These are phyloP conservation scores for Stachybotrys echinatus DNA, from an alignment of 2,329 filamentous ascomycete genomes.

Conservation along the genomic window DNA sequence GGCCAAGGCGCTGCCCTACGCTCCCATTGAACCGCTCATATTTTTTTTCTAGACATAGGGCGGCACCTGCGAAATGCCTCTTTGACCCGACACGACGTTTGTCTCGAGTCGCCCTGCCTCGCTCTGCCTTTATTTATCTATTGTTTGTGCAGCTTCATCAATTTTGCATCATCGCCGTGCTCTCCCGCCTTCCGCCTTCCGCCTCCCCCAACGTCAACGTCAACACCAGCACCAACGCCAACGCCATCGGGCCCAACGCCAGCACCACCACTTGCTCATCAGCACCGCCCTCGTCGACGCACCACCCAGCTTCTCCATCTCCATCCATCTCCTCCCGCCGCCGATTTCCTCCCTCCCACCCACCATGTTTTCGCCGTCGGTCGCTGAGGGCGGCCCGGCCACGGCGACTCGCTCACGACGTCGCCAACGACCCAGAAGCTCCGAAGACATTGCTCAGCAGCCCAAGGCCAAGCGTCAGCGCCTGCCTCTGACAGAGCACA, in stretches of 20 bases:
- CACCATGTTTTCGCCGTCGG: conserved; percentile 56
- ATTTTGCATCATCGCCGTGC: neutral
- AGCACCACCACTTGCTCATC: neutral
- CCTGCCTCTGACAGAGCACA: conserved; percentile 51
- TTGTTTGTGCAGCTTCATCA: neutral
- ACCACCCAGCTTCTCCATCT: neutral
- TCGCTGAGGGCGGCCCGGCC: conserved; percentile 46
- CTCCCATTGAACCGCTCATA: neutral
- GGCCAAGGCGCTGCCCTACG: neutral
- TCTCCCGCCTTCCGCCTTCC: neutral
- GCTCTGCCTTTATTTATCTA: neutral
- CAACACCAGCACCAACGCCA: too few species aligned
- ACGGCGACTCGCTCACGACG: conserved; percentile 56
- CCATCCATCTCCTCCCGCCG: conserved; percentile 1
- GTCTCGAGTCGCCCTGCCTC: neutral
- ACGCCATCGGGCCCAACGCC: neutral
- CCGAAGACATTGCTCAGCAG: conserved; percentile 48
- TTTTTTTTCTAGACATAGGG: neutral
- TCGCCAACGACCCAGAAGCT: conserved; percentile 53
- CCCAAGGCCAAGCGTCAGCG: conserved; percentile 62
- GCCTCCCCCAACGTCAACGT: neutral
- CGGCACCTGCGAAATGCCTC: neutral
- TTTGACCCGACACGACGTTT: neutral
- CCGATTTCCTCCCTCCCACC: conserved; percentile 1
- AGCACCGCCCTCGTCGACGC: too few species aligned